Evolutionary conservation across 257 asterid genomes (phyloP).

Genomic region (Solanum gracilifrons): DNA sequence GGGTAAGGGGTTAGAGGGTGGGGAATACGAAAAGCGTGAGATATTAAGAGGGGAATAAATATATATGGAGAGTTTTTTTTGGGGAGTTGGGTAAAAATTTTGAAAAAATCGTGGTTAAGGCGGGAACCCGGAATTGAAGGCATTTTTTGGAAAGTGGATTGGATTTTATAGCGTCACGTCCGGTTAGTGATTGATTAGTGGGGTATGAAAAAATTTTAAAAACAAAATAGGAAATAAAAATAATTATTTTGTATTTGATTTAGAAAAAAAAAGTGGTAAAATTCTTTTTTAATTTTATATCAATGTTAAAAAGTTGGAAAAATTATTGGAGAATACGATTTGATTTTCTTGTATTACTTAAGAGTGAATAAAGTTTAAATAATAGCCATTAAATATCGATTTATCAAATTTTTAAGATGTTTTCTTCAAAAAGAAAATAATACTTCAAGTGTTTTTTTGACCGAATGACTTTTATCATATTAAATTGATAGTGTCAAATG

Average conservation of each 20-base stretch:
- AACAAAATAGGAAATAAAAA: too few species aligned
- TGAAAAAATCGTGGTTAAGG: background rate
- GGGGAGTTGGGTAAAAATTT: background rate
- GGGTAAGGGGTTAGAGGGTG: background rate
- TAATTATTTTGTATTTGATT: background rate
- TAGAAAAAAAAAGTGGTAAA: background rate
- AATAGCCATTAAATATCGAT: too few species aligned
- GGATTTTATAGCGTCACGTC: background rate
- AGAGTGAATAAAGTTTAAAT: too few species aligned
- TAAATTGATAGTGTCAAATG: too few species aligned
- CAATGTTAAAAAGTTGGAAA: background rate
- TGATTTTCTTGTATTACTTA: too few species aligned
- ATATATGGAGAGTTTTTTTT: background rate
- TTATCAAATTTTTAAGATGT: too few species aligned
- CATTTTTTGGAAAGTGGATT: background rate
- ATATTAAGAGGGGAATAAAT: background rate
- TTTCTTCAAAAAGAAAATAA: too few species aligned
- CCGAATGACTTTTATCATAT: too few species aligned
- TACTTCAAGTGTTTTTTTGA: too few species aligned
- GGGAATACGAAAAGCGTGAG: background rate
- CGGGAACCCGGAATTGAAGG: conserved; percentile 2
- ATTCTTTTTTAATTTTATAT: too few species aligned
- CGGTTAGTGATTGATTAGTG: background rate
- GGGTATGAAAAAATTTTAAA: background rate
- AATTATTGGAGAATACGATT: too few species aligned